Percentiles rank a stretch among this genome's conserved stretches.
phyloP scores from a whole-genome alignment of 1,284 basidiomycete genomes.

The Vanrija sp. region DNA sequence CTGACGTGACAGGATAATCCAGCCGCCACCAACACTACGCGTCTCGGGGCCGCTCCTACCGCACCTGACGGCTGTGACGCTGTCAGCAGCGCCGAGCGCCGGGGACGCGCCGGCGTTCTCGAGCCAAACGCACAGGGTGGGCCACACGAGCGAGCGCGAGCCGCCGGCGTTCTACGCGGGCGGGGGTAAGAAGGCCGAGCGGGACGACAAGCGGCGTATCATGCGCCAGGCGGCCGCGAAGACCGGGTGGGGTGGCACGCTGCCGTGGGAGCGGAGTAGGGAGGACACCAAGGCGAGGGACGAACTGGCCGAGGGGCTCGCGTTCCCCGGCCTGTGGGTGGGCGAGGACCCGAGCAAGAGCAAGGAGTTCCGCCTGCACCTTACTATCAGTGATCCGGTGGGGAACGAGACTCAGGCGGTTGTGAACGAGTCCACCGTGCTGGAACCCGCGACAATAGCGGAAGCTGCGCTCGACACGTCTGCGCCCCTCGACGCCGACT shows the following conservation, averaged over 20 bases:
- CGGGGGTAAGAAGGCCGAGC: constrained; percentile 5
- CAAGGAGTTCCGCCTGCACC: constrained; percentile 38
- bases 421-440: not conserved
- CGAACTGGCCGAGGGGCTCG: constrained; percentile 28
- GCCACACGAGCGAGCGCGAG: not conserved
- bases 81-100: constrained; percentile 3
- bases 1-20: constrained; percentile 31
- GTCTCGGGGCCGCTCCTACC: constrained; percentile 29
- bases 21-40: constrained; percentile 40
- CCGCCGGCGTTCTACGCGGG: not conserved
- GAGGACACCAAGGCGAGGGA: constrained; percentile 20
- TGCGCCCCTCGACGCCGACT: not conserved
- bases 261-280: constrained; percentile 24
- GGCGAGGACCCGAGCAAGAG: constrained; percentile 30
- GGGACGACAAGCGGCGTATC: constrained; percentile 11
- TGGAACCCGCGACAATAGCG: not conserved
- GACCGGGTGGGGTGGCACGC: constrained; percentile 32
- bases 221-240: constrained; percentile 27
- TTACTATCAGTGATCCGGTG: constrained; percentile 21
- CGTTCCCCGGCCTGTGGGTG: constrained; percentile 39
- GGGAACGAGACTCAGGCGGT: not conserved
- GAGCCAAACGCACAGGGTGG: constrained; percentile 28
- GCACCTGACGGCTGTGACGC: constrained; percentile 16
- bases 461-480: not conserved
- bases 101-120: constrained; percentile 15